phyloP scores from a whole-genome alignment of 495 filamentous ascomycete genomes.

The Xylaria flabelliformis region DNA sequence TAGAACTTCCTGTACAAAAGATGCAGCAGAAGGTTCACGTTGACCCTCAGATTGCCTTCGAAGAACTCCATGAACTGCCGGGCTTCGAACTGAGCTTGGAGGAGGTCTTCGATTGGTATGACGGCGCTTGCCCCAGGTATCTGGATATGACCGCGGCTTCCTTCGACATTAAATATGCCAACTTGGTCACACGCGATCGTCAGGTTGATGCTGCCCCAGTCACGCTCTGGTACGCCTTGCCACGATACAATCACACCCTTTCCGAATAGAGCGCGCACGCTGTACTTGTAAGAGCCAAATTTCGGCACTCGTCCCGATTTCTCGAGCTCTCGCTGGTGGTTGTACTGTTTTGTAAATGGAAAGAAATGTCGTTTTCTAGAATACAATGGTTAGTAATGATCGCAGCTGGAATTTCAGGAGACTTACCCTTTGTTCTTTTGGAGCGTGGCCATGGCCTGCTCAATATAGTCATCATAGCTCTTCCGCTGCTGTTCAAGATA shows the following conservation, averaged over 20 bases:
- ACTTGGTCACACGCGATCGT: constrained; percentile 95
- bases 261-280: constrained; percentile 83
- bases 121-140: constrained; percentile 91
- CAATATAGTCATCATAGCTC: constrained; percentile 98
- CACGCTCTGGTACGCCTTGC: constrained; percentile 81
- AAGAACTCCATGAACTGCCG: constrained; percentile 94
- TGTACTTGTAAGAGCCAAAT: constrained; percentile 97
- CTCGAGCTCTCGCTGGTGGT: constrained; percentile 94
- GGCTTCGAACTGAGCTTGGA: constrained; percentile 97
- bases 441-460: constrained; percentile 98
- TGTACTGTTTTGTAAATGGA: constrained; percentile 98
- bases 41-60: constrained; percentile 83
- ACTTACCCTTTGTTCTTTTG: constrained; percentile 89
- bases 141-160: constrained; percentile 90
- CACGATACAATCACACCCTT: constrained; percentile 92
- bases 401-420: background rate
- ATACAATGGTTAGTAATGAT: constrained; percentile 21
- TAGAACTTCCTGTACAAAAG: constrained; percentile 99
- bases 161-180: constrained; percentile 92
- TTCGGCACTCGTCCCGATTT: constrained; percentile 90
- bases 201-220: constrained; percentile 90
- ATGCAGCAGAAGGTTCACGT: constrained; percentile 95
- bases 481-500: constrained; percentile 95
- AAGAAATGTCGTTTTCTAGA: constrained; percentile 90
- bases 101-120: constrained; percentile 88